Evolutionary conservation across 768 basidiomycete genomes (phyloP).

Genomic region (Mycena amicta): DNA sequence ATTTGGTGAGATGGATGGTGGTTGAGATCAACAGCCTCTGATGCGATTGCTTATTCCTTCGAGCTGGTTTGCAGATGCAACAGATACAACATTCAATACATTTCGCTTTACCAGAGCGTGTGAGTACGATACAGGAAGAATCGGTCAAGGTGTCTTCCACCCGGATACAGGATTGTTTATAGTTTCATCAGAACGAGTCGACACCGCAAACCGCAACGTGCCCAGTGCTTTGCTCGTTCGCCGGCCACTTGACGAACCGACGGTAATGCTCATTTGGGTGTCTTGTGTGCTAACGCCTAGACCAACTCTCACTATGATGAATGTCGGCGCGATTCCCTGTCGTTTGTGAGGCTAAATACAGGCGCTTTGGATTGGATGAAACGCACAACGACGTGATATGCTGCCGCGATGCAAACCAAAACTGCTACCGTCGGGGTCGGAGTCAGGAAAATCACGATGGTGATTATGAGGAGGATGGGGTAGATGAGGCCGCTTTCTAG

Average conservation of each 20-base stretch:
- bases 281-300: not conserved
- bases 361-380: not conserved
- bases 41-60: too few relatives aligned
- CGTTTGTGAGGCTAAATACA: not conserved
- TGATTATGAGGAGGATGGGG: not conserved
- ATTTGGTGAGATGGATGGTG: too few relatives aligned
- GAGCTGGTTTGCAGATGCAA: not conserved
- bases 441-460: not conserved
- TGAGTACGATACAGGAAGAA: too few relatives aligned
- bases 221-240: not conserved
- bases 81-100: not conserved
- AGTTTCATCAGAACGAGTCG: not conserved
- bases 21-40: too few relatives aligned
- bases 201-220: not conserved
- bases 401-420: slow-evolving; percentile 1
- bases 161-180: not conserved
- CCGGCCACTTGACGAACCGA: not conserved
- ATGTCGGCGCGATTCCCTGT: not conserved
- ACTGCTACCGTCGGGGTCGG: not conserved
- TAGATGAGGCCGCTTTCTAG: slow-evolving; percentile 1
- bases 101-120: too few relatives aligned
- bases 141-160: not conserved
- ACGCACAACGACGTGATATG: slow-evolving; percentile 1
- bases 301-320: not conserved
- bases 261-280: not conserved